phyloP scores from a whole-genome alignment of 2,329 filamentous ascomycete species.

The Diplodia sapinea region DNA sequence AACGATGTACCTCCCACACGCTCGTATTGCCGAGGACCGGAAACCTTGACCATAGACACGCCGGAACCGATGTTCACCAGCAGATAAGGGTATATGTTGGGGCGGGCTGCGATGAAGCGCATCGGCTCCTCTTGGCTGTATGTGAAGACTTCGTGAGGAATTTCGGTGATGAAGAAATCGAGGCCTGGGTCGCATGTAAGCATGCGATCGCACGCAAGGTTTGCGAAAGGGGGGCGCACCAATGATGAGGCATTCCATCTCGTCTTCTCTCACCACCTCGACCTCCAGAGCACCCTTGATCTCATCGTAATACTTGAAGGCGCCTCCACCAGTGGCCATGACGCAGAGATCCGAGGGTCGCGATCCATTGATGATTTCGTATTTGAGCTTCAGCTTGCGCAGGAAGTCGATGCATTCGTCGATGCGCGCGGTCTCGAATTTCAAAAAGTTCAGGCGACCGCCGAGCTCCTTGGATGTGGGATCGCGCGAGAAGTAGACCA shows the following conservation, averaged over 20 bases:
- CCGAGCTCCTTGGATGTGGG: constrained; percentile 78
- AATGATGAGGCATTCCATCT: constrained; percentile 98
- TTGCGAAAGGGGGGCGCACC: constrained; percentile 59
- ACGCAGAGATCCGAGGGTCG: constrained; percentile 77
- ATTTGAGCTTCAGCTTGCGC: constrained; percentile 80
- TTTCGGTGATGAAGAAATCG: constrained; percentile 98
- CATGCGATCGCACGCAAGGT: background rate
- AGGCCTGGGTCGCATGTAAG: constrained; percentile 63
- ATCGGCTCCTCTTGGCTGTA: constrained; percentile 85
- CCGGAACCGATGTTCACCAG: constrained; percentile 98
- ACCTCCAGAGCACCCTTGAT: constrained; percentile 83
- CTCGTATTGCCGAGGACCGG: constrained; percentile 81
- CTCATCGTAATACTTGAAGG: constrained; percentile 95
- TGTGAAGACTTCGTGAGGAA: constrained; percentile 94
- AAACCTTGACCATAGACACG: constrained; percentile 96
- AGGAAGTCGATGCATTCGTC: constrained; percentile 94
- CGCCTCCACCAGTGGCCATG: constrained; percentile 94
- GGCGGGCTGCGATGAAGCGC: constrained; percentile 77
- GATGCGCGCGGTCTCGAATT: constrained; percentile 94
- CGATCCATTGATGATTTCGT: constrained; percentile 76
- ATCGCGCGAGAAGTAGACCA: constrained; percentile 96
- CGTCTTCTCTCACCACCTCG: constrained; percentile 89
- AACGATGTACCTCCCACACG: constrained; percentile 94
- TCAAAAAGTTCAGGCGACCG: constrained; percentile 91
- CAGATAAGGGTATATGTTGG: constrained; percentile 94